phyloP scores from a whole-genome alignment of 2,329 filamentous ascomycete genomes.

The Dactylella cylindrospora region DNA sequence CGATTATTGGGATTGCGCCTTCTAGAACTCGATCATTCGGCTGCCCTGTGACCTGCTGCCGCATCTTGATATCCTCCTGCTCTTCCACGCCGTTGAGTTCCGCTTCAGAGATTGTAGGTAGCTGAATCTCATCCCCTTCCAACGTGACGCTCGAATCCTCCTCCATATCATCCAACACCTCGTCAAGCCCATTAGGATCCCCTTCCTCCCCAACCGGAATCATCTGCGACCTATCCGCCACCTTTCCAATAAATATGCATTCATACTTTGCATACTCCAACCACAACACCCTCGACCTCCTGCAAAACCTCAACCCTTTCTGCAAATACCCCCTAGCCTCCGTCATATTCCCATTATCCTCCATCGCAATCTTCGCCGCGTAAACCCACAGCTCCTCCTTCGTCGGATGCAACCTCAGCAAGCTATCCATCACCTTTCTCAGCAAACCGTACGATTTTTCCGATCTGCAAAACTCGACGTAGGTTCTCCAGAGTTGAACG shows the following conservation, averaged over 20 bases:
- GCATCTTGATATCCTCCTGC: slow-evolving; percentile 52
- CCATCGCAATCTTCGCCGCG: slow-evolving; percentile 75
- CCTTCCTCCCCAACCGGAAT: slow-evolving; percentile 14
- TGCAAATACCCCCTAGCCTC: slow-evolving; percentile 83
- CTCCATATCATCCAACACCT: slow-evolving; percentile 53
- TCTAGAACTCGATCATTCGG: slow-evolving; percentile 75
- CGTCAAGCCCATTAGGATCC: slow-evolving; percentile 60
- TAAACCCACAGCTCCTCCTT: slow-evolving; percentile 82
- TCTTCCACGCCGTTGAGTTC: slow-evolving; percentile 59
- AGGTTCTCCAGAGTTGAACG: slow-evolving; percentile 81
- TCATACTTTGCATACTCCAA: slow-evolving; percentile 87
- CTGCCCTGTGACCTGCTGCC: slow-evolving; percentile 64
- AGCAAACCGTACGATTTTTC: slow-evolving; percentile 68
- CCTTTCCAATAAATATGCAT: slow-evolving; percentile 84
- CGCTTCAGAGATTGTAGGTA: slow-evolving; percentile 63
- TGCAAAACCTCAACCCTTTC: slow-evolving; percentile 86
- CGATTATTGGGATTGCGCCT: slow-evolving; percentile 88
- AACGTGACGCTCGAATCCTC: slow-evolving; percentile 52
- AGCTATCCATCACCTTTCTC: slow-evolving; percentile 65
- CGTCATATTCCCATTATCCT: slow-evolving; percentile 81
- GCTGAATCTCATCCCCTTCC: slow-evolving; percentile 54
- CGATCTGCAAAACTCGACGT: slow-evolving; percentile 76
- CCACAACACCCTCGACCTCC: slow-evolving; percentile 72
- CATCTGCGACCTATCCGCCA: slow-evolving; percentile 52
- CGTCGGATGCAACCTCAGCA: slow-evolving; percentile 80